phyloP scores from a whole-genome alignment of 2,329 filamentous ascomycete species.

The Sclerotinia borealis region DNA sequence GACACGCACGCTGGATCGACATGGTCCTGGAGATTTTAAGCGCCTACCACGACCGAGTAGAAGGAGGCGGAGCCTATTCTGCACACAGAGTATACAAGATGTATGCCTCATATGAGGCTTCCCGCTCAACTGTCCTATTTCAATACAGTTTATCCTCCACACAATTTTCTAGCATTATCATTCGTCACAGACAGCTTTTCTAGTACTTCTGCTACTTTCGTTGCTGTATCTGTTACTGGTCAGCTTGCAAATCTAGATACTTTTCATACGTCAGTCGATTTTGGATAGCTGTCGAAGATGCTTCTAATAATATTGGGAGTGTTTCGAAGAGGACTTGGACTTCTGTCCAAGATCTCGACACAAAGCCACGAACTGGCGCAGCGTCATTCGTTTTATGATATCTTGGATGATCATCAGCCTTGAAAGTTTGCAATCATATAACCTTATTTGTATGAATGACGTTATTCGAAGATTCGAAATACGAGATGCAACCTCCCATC shows the following conservation, averaged over 20 bases:
- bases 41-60: not conserved
- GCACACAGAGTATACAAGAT: not conserved
- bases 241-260: conserved; percentile 2
- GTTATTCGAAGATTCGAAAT: not conserved
- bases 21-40: not conserved
- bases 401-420: not conserved
- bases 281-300: conserved; percentile 7
- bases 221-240: not conserved
- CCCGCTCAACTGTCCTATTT: not conserved
- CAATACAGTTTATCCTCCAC: not conserved
- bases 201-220: not conserved
- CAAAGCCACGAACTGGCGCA: not conserved
- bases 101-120: conserved; percentile 1
- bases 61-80: not conserved
- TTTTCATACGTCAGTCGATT: not conserved
- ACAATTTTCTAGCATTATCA: not conserved
- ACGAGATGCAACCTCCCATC: not conserved
- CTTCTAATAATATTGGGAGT: not conserved
- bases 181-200: not conserved
- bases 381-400: not conserved
- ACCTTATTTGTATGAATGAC: too few species aligned
- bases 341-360: conserved; percentile 2
- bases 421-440: not conserved
- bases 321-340: not conserved
- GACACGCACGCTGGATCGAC: not conserved